Conservation (phyloP, 768 basidiomycete species). For the Amanita fuliginea region DNA sequence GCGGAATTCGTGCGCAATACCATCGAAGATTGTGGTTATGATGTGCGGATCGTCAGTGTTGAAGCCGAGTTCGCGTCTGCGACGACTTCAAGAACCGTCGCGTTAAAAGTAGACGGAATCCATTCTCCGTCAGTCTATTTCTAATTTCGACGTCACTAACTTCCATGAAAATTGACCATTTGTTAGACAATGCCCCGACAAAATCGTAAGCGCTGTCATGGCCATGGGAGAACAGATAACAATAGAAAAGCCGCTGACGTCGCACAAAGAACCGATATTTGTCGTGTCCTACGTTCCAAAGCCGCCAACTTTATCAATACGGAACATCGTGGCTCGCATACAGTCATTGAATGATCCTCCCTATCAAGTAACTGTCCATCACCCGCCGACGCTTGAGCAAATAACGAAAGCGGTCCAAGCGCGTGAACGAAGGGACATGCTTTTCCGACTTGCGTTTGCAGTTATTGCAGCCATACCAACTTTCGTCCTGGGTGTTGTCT, state of each 20-base stretch:
- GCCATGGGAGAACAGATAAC: conserved; percentile 22
- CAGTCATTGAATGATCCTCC: conserved; percentile 26
- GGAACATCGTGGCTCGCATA: conserved; percentile 45
- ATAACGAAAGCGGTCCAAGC: conserved; percentile 44
- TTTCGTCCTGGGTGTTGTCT: conserved; percentile 69
- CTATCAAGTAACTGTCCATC: conserved; percentile 33
- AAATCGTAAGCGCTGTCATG: conserved; percentile 31
- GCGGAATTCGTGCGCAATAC: conserved; percentile 23
- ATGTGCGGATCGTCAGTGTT: conserved; percentile 24
- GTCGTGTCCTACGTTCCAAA: conserved; percentile 39
- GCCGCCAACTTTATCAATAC: conserved; percentile 49
- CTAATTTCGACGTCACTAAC: not conserved
- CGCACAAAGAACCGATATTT: conserved; percentile 32
- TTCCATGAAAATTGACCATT: conserved; percentile 1
- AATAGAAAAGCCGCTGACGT: conserved; percentile 27
- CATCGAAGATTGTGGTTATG: conserved; percentile 39
- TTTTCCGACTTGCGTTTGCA: conserved; percentile 45
- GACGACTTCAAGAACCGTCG: conserved; percentile 20
- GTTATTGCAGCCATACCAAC: conserved; percentile 64
- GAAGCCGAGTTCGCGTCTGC: conserved; percentile 15
- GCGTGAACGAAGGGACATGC: conserved; percentile 42
- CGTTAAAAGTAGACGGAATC: conserved; percentile 57
- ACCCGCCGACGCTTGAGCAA: conserved; percentile 50
- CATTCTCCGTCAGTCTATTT: conserved; percentile 40
- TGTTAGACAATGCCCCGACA: conserved; percentile 33